Conservation (phyloP, 2,329 filamentous ascomycete genomes). For the Paecilomyces sp. region DNA sequence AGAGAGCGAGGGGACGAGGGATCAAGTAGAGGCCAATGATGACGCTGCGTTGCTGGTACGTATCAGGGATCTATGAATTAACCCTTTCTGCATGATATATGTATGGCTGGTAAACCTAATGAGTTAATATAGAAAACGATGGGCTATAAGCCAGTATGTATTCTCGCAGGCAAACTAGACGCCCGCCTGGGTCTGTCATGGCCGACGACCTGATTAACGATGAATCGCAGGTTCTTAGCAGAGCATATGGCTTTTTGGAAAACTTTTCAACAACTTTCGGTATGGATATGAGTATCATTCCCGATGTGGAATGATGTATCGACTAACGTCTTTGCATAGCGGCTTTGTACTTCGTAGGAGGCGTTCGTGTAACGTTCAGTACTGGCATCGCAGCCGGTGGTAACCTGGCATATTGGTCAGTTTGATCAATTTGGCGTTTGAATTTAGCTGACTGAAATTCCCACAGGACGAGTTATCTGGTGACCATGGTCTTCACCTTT, state of each 20-base stretch:
- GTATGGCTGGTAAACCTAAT: slow-evolving; percentile 8
- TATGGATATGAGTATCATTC: slow-evolving; percentile 18
- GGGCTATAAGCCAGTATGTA: slow-evolving; percentile 47
- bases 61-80: slow-evolving; percentile 1
- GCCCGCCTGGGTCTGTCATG: neutral
- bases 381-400: slow-evolving; percentile 56
- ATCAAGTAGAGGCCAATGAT: slow-evolving; percentile 19
- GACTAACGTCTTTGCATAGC: slow-evolving; percentile 28
- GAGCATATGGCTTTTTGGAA: slow-evolving; percentile 51
- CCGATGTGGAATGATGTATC: neutral
- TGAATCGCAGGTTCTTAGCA: slow-evolving; percentile 41
- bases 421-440: neutral
- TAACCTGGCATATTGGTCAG: slow-evolving; percentile 53
- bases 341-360: slow-evolving; percentile 55
- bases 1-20: slow-evolving; percentile 18
- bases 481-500: slow-evolving; percentile 54
- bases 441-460: slow-evolving; percentile 1
- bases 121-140: slow-evolving; percentile 36
- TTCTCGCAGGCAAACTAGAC: neutral
- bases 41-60: slow-evolving; percentile 32
- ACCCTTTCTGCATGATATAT: neutral
- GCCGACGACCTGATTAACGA: neutral
- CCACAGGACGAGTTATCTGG: slow-evolving; percentile 51
- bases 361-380: slow-evolving; percentile 54
- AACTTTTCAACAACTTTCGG: slow-evolving; percentile 55